phyloP scores from a whole-genome alignment of 345 rosid species.

The Linum usitatissimum region DNA sequence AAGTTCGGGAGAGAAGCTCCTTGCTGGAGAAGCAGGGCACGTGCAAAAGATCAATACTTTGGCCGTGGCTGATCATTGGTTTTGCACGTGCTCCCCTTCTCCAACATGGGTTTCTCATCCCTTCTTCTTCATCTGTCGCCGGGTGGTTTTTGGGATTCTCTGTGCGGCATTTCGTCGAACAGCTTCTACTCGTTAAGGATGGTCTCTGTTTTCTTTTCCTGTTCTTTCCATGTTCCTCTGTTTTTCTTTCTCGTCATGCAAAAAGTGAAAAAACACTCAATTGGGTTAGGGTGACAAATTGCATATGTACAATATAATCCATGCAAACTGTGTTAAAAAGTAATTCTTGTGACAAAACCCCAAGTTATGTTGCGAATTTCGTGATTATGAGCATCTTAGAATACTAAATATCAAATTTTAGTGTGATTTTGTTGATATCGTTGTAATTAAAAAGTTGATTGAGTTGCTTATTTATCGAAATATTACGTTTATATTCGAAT shows the following conservation, averaged over 20 bases:
- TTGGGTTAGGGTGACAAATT: neutral
- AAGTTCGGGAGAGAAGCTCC: neutral
- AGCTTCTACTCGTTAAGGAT: neutral
- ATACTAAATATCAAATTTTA: no score
- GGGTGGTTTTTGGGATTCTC: neutral
- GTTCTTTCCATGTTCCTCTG: neutral
- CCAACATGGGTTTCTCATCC: constrained; percentile 1
- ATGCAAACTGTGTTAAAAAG: no score
- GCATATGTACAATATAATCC: no score
- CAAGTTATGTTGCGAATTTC: no score
- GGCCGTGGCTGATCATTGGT: neutral
- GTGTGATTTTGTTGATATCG: no score
- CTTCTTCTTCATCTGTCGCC: neutral
- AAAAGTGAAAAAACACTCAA: neutral
- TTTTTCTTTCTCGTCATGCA: neutral
- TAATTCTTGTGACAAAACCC: no score
- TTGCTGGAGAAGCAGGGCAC: constrained; percentile 10
- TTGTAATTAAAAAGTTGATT: no score
- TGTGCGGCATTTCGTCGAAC: neutral
- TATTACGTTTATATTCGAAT: no score
- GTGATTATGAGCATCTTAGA: no score
- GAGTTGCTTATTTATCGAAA: no score
- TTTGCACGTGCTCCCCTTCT: constrained; percentile 9
- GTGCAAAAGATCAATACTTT: neutral
- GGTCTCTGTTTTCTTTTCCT: neutral